These are phyloP conservation scores for Schoenoplectus tabernaemontani DNA, from an alignment of 202 grass and related monocot species.

Conservation along the genomic window DNA sequence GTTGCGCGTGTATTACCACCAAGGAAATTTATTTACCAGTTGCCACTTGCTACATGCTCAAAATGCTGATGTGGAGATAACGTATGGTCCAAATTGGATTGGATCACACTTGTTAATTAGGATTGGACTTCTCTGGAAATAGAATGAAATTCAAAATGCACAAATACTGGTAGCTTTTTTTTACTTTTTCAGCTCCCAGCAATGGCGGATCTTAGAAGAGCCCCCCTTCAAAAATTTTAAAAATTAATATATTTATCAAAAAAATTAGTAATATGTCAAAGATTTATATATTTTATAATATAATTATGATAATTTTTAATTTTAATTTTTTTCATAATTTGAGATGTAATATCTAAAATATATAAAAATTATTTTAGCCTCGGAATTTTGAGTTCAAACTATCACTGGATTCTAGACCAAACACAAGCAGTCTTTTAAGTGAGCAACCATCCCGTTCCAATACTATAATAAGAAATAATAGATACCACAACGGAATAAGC, in stretches of 20 bases:
- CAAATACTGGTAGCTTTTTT: neutral
- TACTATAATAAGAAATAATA: neutral
- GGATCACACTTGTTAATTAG: neutral
- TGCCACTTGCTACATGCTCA: neutral
- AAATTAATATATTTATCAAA: no score
- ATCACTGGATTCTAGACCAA: neutral
- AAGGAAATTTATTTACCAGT: neutral
- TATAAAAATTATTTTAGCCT: no score
- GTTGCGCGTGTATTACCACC: neutral
- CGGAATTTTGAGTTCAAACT: no score
- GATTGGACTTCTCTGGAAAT: neutral
- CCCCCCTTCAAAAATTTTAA: no score
- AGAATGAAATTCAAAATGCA: neutral
- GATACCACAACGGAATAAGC: neutral
- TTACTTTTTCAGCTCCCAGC: neutral
- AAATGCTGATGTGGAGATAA: no score
- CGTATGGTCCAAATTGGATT: no score
- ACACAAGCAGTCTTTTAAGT: neutral
- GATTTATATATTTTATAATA: no score
- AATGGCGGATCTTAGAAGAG: no score
- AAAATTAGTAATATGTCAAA: no score
- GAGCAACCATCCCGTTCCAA: neutral
- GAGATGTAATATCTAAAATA: no score
- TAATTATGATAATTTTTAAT: no score
- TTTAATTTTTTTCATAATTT: no score